Percentiles rank a stretch among this genome's conserved stretches.
phyloP scores from a whole-genome alignment of 345 rosid species.

The Trapa bicornis region DNA sequence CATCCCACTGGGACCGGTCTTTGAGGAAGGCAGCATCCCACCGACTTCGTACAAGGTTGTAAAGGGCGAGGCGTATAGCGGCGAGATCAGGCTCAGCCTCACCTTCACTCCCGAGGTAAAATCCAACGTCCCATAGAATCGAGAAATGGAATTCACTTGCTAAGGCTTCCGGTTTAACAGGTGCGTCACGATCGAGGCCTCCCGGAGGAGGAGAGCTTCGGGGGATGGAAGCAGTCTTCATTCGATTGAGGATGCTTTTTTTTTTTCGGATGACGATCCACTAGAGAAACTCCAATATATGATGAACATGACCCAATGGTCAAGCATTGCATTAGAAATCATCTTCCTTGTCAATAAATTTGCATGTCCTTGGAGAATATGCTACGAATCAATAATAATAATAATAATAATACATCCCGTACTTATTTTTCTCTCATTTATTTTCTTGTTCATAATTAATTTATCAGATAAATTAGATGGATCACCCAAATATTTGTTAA shows the following conservation, averaged over 20 bases:
- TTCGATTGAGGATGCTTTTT: conserved; percentile 1
- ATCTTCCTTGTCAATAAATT: too few relatives aligned
- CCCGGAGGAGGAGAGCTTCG: conserved; percentile 32
- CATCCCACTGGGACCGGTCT: conserved; percentile 47
- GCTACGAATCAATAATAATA: too few relatives aligned
- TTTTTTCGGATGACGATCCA: too few relatives aligned
- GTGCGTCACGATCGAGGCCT: conserved; percentile 20
- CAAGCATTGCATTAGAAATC: too few relatives aligned
- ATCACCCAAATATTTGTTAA: too few relatives aligned
- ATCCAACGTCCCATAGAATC: neutral
- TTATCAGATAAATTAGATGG: too few relatives aligned
- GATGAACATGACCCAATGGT: too few relatives aligned
- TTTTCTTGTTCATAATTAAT: too few relatives aligned
- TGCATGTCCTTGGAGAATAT: too few relatives aligned
- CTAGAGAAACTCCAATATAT: too few relatives aligned
- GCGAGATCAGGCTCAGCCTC: conserved; percentile 58
- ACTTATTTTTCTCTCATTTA: too few relatives aligned
- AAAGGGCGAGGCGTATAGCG: conserved; percentile 44
- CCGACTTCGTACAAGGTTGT: conserved; percentile 60
- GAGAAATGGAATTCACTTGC: neutral
- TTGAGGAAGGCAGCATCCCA: conserved; percentile 41
- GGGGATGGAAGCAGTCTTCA: conserved; percentile 60
- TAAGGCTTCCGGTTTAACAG: conserved; percentile 9
- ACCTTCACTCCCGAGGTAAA: conserved; percentile 58
- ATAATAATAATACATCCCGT: too few relatives aligned